Evolutionary conservation across 306 rosid species (phyloP).

Genomic region (Trifolium pratense): DNA sequence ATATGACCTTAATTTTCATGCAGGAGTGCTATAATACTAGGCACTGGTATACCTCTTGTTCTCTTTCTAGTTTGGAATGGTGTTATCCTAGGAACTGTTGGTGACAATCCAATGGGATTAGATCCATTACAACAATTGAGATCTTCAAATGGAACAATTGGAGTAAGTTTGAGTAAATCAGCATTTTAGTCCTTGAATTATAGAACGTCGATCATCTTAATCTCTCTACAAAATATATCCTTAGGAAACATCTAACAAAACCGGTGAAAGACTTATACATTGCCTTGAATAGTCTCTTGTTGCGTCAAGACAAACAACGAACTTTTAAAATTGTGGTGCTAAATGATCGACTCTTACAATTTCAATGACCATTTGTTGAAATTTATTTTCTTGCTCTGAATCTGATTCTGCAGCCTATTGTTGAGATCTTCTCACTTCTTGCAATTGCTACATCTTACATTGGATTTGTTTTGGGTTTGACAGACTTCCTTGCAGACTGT

Average conservation of each 20-base stretch:
- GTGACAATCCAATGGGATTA: constrained; percentile 54
- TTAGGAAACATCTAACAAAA: too few species aligned
- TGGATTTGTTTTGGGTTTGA: constrained; percentile 80
- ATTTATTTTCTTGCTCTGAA: constrained; percentile 7
- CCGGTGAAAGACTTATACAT: neutral
- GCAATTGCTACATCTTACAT: constrained; percentile 82
- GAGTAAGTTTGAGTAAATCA: constrained; percentile 54
- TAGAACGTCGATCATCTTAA: too few species aligned
- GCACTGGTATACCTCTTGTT: constrained; percentile 72
- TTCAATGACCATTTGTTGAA: neutral
- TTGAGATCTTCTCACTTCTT: constrained; percentile 73
- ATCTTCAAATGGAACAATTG: constrained; percentile 66
- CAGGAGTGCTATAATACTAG: constrained; percentile 77
- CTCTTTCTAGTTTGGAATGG: constrained; percentile 82
- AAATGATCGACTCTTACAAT: too few species aligned
- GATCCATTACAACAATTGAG: constrained; percentile 77
- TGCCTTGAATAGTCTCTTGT: neutral
- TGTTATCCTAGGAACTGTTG: constrained; percentile 72
- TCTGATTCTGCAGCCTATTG: constrained; percentile 71
- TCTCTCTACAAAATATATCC: too few species aligned
- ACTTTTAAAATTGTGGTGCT: too few species aligned
- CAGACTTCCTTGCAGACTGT: constrained; percentile 80
- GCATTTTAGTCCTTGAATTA: neutral
- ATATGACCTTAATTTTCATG: constrained; percentile 21
- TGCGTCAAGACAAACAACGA: too few species aligned